Evolutionary conservation across 768 basidiomycete genomes (phyloP).

Genomic region (Kwoniella bestiolae): DNA sequence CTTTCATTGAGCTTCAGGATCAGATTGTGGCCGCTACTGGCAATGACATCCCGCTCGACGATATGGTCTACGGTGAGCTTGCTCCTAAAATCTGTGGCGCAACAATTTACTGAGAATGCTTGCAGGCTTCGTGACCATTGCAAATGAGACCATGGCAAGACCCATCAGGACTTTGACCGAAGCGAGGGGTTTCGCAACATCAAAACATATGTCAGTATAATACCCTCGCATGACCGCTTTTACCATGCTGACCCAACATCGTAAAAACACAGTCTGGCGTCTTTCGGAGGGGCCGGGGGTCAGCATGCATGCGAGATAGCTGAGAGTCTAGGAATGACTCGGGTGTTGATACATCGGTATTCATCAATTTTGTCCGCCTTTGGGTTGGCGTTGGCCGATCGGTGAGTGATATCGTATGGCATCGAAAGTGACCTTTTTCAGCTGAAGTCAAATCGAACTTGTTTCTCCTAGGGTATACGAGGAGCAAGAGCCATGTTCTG

Average conservation of each 20-base stretch:
- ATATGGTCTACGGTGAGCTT: conserved; percentile 25
- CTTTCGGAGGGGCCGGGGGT: conserved; percentile 58
- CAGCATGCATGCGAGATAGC: conserved; percentile 54
- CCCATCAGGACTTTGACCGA: conserved; percentile 69
- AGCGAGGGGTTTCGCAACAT: conserved; percentile 83
- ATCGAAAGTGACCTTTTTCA: too few species aligned
- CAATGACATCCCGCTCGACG: conserved; percentile 20
- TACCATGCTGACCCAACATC: too few species aligned
- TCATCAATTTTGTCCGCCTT: conserved; percentile 51
- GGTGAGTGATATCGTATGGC: conserved; percentile 18
- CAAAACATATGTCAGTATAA: too few species aligned
- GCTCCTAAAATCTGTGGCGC: too few species aligned
- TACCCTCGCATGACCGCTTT: too few species aligned
- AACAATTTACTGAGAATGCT: too few species aligned
- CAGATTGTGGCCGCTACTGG: conserved; percentile 70
- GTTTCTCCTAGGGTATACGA: conserved; percentile 61
- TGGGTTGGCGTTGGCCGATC: conserved; percentile 58
- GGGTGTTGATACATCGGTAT: conserved; percentile 39
- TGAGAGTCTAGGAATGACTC: conserved; percentile 31
- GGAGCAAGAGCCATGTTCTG: conserved; percentile 84
- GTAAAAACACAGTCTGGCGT: conserved; percentile 65
- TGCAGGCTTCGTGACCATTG: conserved; percentile 85
- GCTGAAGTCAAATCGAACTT: too few species aligned
- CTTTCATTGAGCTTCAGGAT: conserved; percentile 70
- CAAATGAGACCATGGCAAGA: conserved; percentile 87